A percentile compares a stretch with the other conserved stretches of the same genome.
Conservation (phyloP, 2,329 filamentous ascomycete genomes). For the Neofusicoccum kwambonambiense region DNA sequence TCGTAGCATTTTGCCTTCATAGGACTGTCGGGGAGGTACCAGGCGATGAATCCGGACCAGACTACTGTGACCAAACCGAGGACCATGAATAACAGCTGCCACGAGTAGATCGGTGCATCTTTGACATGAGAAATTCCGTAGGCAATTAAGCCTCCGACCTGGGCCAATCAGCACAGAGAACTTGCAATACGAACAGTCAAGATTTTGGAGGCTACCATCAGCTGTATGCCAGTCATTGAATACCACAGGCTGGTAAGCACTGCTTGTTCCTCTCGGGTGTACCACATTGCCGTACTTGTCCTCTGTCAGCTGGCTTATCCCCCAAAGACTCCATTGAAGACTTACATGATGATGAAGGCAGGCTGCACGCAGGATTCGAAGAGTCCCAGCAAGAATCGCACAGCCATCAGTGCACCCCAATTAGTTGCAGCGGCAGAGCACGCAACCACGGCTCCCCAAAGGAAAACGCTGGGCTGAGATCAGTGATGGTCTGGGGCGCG, state of each 20-base stretch:
- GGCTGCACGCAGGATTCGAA: slow-evolving; percentile 56
- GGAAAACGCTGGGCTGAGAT: slow-evolving; percentile 33
- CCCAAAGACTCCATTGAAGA: background rate
- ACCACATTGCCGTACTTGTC: slow-evolving; percentile 29
- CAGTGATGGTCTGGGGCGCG: background rate
- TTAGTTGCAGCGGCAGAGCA: slow-evolving; percentile 17
- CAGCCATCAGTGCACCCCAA: slow-evolving; percentile 40
- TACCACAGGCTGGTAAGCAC: slow-evolving; percentile 22
- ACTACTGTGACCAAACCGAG: slow-evolving; percentile 52
- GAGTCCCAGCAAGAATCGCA: slow-evolving; percentile 65
- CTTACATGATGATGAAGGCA: slow-evolving; percentile 45
- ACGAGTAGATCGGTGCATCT: slow-evolving; percentile 30
- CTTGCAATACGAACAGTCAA: slow-evolving; percentile 20
- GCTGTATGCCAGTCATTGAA: background rate
- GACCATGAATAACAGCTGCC: slow-evolving; percentile 51
- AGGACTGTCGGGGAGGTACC: slow-evolving; percentile 59
- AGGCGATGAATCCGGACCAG: background rate
- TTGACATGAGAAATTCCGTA: slow-evolving; percentile 35
- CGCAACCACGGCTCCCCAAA: slow-evolving; percentile 43
- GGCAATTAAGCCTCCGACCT: slow-evolving; percentile 36
- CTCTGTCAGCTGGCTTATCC: slow-evolving; percentile 14
- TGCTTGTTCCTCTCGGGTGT: slow-evolving; percentile 20
- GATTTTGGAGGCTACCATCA: slow-evolving; percentile 23
- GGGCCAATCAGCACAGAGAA: slow-evolving; percentile 21
- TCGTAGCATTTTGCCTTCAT: slow-evolving; percentile 60